Evolutionary conservation across 495 filamentous ascomycete genomes (phyloP), one percentile per base, ranked within the genome.

Genomic region (Lepraria neglecta): DNA sequence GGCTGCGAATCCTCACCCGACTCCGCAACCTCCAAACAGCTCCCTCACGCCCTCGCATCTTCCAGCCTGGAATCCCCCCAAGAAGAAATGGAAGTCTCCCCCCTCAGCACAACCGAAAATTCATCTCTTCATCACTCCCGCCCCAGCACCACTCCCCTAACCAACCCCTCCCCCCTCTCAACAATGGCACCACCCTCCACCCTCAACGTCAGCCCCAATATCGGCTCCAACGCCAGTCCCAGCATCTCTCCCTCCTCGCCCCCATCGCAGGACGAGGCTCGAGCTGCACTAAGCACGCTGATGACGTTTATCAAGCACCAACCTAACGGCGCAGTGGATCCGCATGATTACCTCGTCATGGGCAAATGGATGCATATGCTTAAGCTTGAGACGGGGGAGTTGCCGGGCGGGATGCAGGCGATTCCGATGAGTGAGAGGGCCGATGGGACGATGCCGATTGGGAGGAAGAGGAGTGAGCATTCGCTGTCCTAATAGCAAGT

Each of bases 191-290:
- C 64, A 76, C 80, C 47, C 67, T 78, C 67, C 17, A 61, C 48
- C 21, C 30, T 56, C 43, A 60, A 38, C 11, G 56, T 60, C 27
- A 50, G 69, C 17, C 58, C 48, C 17, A 53, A 17, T 24, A 19
- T 46, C 38, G 47, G 71, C 69, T n/a, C 65, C 62, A 47, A 59
- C 70, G 30, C 69, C 73, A 47, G 74, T 74, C 4, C 80, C 61
- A 58, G 64, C 64, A 47, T 66, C 59, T 52, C 70, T 45, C 65
- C 63, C 51, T 50, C 71, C 59, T 71, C 77, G n/a, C 86, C 87
- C 0, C 91, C 92, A 0, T 92, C 89, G 1, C 90, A 91, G 69
- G 94, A 97, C 63, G 92, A 98, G 69, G 94, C 94, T 0, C 80
- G 86, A 31, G 81, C 82, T 42, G 95, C 94, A 3, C 80, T 96